These are phyloP conservation scores for Clonostachys rosea DNA, from an alignment of 2,329 filamentous ascomycete species.

Conservation along the genomic window DNA sequence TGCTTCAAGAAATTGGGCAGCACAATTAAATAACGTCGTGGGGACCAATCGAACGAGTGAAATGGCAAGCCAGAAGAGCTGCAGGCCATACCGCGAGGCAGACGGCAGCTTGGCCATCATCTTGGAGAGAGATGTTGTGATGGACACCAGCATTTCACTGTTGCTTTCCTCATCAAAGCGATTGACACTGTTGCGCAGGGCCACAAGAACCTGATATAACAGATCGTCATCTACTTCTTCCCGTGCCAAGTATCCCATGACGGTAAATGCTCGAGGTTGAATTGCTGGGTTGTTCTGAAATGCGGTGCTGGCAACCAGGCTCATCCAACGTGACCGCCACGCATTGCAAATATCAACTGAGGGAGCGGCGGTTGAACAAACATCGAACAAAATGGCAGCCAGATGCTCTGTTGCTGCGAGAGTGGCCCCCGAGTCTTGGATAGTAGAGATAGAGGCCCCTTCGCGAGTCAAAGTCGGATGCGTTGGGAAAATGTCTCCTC, in stretches of 20 bases:
- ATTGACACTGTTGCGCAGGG: slow-evolving; percentile 59
- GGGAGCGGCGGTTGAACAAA: slow-evolving; percentile 59
- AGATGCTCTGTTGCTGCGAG: slow-evolving; percentile 56
- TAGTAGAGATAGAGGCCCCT: slow-evolving; percentile 47
- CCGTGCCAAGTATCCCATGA: slow-evolving; percentile 67
- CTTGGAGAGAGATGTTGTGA: slow-evolving; percentile 62
- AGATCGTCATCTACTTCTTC: slow-evolving; percentile 70
- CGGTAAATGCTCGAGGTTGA: slow-evolving; percentile 63
- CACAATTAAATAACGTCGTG: slow-evolving; percentile 58
- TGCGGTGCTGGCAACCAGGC: slow-evolving; percentile 65
- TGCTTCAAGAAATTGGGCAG: slow-evolving; percentile 60
- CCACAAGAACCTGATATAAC: slow-evolving; percentile 66
- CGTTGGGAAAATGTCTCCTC: slow-evolving; percentile 51
- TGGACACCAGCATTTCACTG: slow-evolving; percentile 64
- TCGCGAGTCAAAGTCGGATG: slow-evolving; percentile 41
- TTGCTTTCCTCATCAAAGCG: slow-evolving; percentile 61
- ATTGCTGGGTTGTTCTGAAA: slow-evolving; percentile 71
- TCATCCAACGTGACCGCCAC: slow-evolving; percentile 72
- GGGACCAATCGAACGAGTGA: slow-evolving; percentile 62
- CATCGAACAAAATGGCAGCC: slow-evolving; percentile 57
- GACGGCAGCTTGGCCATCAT: slow-evolving; percentile 67
- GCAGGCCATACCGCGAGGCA: slow-evolving; percentile 62
- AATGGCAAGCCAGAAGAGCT: slow-evolving; percentile 67
- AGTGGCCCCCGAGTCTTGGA: slow-evolving; percentile 46
- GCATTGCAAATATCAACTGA: slow-evolving; percentile 62